Evolutionary conservation across 345 rosid species (phyloP), one percentile per base, ranked within the genome.

Genomic region (Combretum micranthum): DNA sequence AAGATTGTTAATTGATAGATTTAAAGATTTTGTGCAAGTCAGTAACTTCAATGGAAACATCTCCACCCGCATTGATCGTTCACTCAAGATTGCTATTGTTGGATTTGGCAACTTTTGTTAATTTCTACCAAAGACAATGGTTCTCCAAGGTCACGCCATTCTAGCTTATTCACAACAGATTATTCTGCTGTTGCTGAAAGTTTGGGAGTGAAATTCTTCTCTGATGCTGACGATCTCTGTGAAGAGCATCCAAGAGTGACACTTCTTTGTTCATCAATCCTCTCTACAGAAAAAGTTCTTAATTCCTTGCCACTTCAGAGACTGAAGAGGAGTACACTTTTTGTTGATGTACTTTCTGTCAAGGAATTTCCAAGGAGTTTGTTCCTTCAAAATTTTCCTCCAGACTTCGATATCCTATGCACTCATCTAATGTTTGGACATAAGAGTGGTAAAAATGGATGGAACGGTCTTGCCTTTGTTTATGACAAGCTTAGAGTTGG

Each of bases 161-260:
- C 63, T 84, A 46, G 90, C 95, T 16, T 75, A 86, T 73, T 89
- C 97, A 8, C 75, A 68, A 72, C 82, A 0, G 77, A 86, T 69
- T 82, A 89, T 63, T 74, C 80, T 21, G 82, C 72, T 12, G 80
- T 49, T 55, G 91, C 95, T 63, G 49, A 15, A 21, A 57, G 72
- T 56, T 23, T 84, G 58, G 86, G 95, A 53, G 76, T 84, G 53
- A 72, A 76, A 13, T 89, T 69, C 83, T 74, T 81, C 39, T 61
- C 76, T 23, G 75, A 80, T 53, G 72, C 75, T 21, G 82, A 90
- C 65, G 95, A 81, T 64, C 70, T 90, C 1, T 87, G 86, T 51
- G 95, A 90, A 70, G 88, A 86, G 67, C 95, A 90, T 69, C 97
- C 97, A n/a, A n/a, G n/a, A n/a, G n/a, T n/a, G n/a, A n/a, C n/a